These are phyloP conservation scores for Dactylellina sp. DNA, from an alignment of 2,329 filamentous ascomycete genomes.

Conservation along the genomic window DNA sequence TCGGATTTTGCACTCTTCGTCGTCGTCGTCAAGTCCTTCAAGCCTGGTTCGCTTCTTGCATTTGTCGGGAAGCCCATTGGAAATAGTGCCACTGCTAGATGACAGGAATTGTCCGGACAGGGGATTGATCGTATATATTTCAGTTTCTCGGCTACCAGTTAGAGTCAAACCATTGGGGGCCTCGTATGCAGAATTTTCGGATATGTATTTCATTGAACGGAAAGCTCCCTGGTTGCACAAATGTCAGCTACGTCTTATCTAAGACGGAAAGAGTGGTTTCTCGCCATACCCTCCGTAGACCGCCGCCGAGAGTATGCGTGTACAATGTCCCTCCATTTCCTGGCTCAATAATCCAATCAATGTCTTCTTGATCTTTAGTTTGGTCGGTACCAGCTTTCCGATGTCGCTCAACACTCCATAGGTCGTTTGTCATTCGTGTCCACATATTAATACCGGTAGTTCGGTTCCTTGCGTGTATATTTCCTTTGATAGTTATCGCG, in stretches of 20 bases:
- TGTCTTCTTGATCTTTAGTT: conserved; percentile 22
- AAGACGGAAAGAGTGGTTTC: not conserved
- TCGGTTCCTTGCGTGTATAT: conserved; percentile 28
- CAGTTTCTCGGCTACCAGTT: conserved; percentile 28
- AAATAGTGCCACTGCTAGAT: conserved; percentile 29
- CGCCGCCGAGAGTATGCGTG: conserved; percentile 22
- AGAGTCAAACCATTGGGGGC: conserved; percentile 39
- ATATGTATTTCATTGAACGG: conserved; percentile 48
- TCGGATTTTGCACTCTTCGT: conserved; percentile 41
- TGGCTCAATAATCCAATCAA: conserved; percentile 54
- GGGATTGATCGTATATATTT: conserved; percentile 54
- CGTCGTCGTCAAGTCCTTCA: conserved; percentile 45
- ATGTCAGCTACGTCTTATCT: conserved; percentile 1
- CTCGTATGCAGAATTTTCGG: conserved; percentile 32
- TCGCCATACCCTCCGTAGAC: conserved; percentile 34
- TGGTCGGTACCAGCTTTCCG: not conserved
- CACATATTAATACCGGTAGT: conserved; percentile 27
- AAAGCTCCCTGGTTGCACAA: conserved; percentile 24
- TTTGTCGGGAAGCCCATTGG: conserved; percentile 44
- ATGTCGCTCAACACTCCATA: conserved; percentile 47
- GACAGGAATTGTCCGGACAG: conserved; percentile 38
- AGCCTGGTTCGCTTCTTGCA: conserved; percentile 48
- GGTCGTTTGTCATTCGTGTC: conserved; percentile 25
- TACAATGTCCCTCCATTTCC: conserved; percentile 49
- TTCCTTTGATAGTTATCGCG: conserved; percentile 46